Evolutionary conservation across 2,329 filamentous ascomycete species (phyloP), one percentile per base, ranked within the genome.

Genomic region (Fusarium haematococcum): DNA sequence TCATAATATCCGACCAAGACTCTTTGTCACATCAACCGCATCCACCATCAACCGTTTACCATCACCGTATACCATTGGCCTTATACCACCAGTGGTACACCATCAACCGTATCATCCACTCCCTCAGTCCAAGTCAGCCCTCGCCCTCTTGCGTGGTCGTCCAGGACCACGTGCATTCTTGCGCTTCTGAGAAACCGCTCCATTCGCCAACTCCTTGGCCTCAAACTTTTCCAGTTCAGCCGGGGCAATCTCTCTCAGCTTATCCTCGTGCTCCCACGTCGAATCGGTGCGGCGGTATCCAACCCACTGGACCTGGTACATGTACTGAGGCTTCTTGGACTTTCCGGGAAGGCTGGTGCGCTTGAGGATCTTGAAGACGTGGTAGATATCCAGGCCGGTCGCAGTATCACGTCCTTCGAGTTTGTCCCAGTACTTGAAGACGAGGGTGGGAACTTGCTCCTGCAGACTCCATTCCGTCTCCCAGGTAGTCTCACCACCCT

Each of bases 371-470:
- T 68, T 75, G 65, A 79, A 79, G 30, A 78, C 77, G 63, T 79
- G 77, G 57, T 75, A 79, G 16, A 76, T 37, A 6, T 77, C 76
- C 4, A 79, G 69, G 20, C 68, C 64, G 32, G 77, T 79, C 9
- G 75, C 76, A 7, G 60, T 48, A n/a, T 79, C 77, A 20, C 77
- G 77, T 18, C 77, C 75, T 0, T 68, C 73, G 16, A 73, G 59
- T 23, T 65, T 60, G 10, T 79, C 77, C 77, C 77, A 79, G 68
- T 79, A 79, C 68, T 78, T 71, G 69, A 73, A 79, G 52, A 79
- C 74, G 11, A 79, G 73, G 2, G 65, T 56, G 4, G 77, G 77
- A 1, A 78, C 75, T 59, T 79, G 77, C 33, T 76, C 68, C 67
- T 79, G 77, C 1, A 79, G 63, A 60, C 71, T 77, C 76, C 77